Evolutionary conservation across 2,329 filamentous ascomycete species (phyloP).

Genomic region (Aspergillus sclerotialis): DNA sequence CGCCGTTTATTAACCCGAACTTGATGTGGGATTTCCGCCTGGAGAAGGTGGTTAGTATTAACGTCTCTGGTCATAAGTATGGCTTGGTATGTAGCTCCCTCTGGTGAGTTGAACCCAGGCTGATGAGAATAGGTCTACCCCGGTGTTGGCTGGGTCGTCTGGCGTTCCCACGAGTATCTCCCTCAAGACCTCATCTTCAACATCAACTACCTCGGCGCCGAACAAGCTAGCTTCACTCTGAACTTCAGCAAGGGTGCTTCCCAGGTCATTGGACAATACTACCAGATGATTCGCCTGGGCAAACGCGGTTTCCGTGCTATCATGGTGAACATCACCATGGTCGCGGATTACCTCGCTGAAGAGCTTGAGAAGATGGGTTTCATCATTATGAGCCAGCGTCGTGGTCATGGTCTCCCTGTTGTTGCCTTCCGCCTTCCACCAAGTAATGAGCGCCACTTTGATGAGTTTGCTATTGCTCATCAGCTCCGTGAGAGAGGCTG

Average conservation of each 20-base stretch:
- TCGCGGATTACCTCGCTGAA: slow-evolving; percentile 75
- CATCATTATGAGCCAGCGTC: slow-evolving; percentile 75
- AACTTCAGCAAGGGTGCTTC: slow-evolving; percentile 96
- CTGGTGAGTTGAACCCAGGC: background rate
- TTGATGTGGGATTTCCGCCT: slow-evolving; percentile 90
- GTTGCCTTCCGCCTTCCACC: slow-evolving; percentile 77
- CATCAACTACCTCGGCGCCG: slow-evolving; percentile 96
- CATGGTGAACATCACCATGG: slow-evolving; percentile 89
- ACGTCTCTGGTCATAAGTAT: slow-evolving; percentile 88
- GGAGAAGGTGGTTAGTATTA: slow-evolving; percentile 85
- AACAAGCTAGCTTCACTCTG: slow-evolving; percentile 91
- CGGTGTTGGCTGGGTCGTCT: slow-evolving; percentile 89
- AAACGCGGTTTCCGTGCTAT: slow-evolving; percentile 88
- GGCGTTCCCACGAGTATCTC: slow-evolving; percentile 74
- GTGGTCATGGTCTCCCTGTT: slow-evolving; percentile 73
- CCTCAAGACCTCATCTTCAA: slow-evolving; percentile 95
- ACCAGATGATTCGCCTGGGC: slow-evolving; percentile 90
- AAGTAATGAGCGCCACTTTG: slow-evolving; percentile 51
- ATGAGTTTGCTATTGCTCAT: slow-evolving; percentile 75
- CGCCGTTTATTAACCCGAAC: slow-evolving; percentile 78
- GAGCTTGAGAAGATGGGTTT: slow-evolving; percentile 71
- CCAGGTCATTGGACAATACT: slow-evolving; percentile 95
- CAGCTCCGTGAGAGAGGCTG: slow-evolving; percentile 80
- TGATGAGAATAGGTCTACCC: slow-evolving; percentile 61
- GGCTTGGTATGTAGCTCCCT: slow-evolving; percentile 41